A percentile compares a stretch with the other conserved stretches of the same genome.
Evolutionary conservation across 345 rosid species (phyloP).

Genomic region (Rhizophora apiculata): DNA sequence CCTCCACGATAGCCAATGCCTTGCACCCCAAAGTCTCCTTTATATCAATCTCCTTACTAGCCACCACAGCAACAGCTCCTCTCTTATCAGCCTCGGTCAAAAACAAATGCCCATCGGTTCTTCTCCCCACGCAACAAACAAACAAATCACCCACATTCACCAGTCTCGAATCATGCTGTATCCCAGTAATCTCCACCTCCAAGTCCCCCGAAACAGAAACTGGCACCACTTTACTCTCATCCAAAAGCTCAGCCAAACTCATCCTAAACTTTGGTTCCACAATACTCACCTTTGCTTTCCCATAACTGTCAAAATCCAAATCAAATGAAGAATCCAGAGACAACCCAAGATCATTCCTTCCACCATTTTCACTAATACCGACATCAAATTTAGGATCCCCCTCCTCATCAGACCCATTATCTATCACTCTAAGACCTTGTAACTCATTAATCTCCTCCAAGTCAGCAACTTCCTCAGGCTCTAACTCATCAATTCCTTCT

Average conservation of each 20-base stretch:
- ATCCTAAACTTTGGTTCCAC: slow-evolving; percentile 75
- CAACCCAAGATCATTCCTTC: slow-evolving; percentile 24
- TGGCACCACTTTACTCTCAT: slow-evolving; percentile 86
- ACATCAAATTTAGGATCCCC: slow-evolving; percentile 29
- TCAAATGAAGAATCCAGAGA: slow-evolving; percentile 55
- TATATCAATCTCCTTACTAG: slow-evolving; percentile 86
- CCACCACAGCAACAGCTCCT: slow-evolving; percentile 93
- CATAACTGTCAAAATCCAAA: slow-evolving; percentile 68
- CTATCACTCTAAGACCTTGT: slow-evolving; percentile 47
- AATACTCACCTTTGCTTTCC: slow-evolving; percentile 48
- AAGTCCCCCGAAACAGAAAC: slow-evolving; percentile 80
- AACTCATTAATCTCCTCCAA: slow-evolving; percentile 77
- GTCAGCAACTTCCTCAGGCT: slow-evolving; percentile 70
- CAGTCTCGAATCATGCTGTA: slow-evolving; percentile 81
- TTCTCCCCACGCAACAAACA: slow-evolving; percentile 73
- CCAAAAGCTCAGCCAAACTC: slow-evolving; percentile 87
- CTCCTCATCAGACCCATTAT: slow-evolving; percentile 30
- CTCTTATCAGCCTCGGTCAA: slow-evolving; percentile 94
- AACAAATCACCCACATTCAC: slow-evolving; percentile 89
- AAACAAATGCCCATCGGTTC: slow-evolving; percentile 60
- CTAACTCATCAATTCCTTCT: slow-evolving; percentile 52
- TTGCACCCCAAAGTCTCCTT: slow-evolving; percentile 85
- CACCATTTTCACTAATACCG: slow-evolving; percentile 23
- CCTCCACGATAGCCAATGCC: slow-evolving; percentile 93
- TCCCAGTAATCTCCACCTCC: slow-evolving; percentile 83